Base-by-base conservation (phyloP, 163 green algal species). In the Chlamydomonas reinhardtii region DNA sequence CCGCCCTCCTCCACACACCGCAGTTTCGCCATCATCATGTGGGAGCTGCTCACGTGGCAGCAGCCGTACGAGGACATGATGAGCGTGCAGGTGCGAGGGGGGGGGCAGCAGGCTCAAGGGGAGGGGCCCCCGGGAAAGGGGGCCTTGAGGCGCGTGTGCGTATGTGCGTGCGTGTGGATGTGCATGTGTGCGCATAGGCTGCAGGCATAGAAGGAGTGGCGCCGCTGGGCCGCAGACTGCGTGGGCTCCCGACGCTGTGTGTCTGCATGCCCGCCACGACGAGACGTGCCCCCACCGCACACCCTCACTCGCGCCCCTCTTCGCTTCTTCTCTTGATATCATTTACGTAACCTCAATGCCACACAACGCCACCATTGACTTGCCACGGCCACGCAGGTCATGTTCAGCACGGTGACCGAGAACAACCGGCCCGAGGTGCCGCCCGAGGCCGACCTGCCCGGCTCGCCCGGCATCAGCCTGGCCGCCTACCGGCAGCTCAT, bases 51-150 rank as follows among this genome's bases (percentile, higher is more conserved):
- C 35, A 95, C 92, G 43, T 95, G 92, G 92, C 83, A 93, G 88
- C 91, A 93, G 89, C 92, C 92, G 22, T 95, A 93, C 74, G 89
- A 94, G 76, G 92, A 95, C 69, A 95, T 95, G 92, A 91, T 94
- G 92, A 34, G 27, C 62, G 27, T 70, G 27, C 62, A 70, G 62
- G 62, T 19, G 37, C 4, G 59, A 25, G 48, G 48, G 48, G 11
- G 14, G 11, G 56, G 62, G 27, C 70, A 19, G 32, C 48, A 19
- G 48, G 48, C 1, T 6, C 11, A 54, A 54, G 43, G 43, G 11
- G 43, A n/a, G n/a, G n/a, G n/a, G n/a, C n/a, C n/a, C n/a, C n/a
- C n/a, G 43, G 43, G 43, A 16, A 54, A 54, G 43, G 43, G 11
- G 43, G 43, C 43, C n/a, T n/a, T n/a, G n/a, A n/a, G n/a, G n/a